Evolutionary conservation across 2,329 filamentous ascomycete genomes (phyloP).

Genomic region (Claviceps citrina): DNA sequence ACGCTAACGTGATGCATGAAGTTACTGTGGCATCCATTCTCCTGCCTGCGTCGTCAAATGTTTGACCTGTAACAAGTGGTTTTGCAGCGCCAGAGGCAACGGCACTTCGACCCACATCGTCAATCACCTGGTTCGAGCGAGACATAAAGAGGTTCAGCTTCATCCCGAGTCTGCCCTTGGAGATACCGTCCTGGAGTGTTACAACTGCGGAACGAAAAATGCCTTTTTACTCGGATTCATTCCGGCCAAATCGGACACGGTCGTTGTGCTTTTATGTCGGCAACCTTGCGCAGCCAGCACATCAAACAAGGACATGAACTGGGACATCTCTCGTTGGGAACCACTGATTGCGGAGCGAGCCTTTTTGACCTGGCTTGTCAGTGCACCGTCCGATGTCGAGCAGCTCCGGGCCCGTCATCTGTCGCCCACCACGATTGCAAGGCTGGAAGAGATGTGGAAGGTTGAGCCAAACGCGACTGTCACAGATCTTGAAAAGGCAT

Average conservation of each 20-base stretch:
- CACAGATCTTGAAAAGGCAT: conserved; percentile 78
- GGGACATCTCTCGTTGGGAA: conserved; percentile 96
- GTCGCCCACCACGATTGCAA: conserved; percentile 86
- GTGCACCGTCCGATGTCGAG: conserved; percentile 78
- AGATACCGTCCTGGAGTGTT: conserved; percentile 94
- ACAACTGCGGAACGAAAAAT: conserved; percentile 99
- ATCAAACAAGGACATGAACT: conserved; percentile 98
- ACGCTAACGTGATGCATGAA: conserved; percentile 18
- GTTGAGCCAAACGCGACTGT: conserved; percentile 81
- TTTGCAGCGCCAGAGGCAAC: conserved; percentile 93
- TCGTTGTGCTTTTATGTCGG: conserved; percentile 89
- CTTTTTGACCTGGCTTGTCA: conserved; percentile 87
- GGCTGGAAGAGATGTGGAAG: conserved; percentile 97
- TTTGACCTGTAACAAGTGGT: conserved; percentile 92
- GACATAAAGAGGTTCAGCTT: conserved; percentile 96
- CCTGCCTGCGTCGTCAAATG: conserved; percentile 93
- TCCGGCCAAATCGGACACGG: conserved; percentile 93
- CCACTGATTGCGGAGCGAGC: conserved; percentile 93
- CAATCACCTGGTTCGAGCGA: conserved; percentile 90
- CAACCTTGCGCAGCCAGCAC: conserved; percentile 91
- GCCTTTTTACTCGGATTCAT: conserved; percentile 96
- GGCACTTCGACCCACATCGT: conserved; percentile 95
- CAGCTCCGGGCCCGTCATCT: conserved; percentile 89
- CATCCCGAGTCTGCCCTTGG: conserved; percentile 86
- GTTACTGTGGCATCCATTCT: conserved; percentile 95